Percentiles rank a stretch among this genome's conserved stretches.
These are phyloP conservation scores for Tolypocladium ophioglossoides DNA, from an alignment of 2,329 filamentous ascomycete species.

Conservation along the genomic window DNA sequence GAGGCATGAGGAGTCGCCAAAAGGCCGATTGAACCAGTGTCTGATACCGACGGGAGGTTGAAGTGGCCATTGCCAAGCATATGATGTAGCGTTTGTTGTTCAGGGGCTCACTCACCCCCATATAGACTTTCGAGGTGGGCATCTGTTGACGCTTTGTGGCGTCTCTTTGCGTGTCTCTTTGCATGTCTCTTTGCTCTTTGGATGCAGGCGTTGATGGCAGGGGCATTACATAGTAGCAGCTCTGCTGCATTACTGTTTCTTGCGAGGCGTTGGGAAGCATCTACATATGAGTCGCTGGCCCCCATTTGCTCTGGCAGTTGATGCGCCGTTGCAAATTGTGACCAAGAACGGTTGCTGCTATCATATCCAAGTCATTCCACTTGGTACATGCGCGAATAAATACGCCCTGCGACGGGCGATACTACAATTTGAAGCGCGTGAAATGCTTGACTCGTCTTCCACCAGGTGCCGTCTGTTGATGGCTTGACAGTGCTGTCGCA, in stretches of 20 bases:
- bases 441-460: neutral
- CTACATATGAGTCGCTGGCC: neutral
- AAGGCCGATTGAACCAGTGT: conserved; percentile 26
- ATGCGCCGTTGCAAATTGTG: neutral
- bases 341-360: neutral
- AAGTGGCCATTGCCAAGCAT: neutral
- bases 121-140: neutral
- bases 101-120: neutral
- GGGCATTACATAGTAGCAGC: neutral
- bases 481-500: neutral
- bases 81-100: neutral
- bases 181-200: neutral
- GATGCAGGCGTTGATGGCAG: neutral
- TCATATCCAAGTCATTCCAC: neutral
- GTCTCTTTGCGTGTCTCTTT: neutral
- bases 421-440: neutral
- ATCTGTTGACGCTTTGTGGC: neutral
- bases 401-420: neutral
- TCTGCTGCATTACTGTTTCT: neutral
- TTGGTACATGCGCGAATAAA: neutral
- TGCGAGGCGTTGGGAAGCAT: neutral
- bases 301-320: neutral
- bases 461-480: neutral
- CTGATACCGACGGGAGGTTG: neutral
- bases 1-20: conserved; percentile 14